phyloP scores from a whole-genome alignment of 441 rosid genomes.

The Pelargonium australe region DNA sequence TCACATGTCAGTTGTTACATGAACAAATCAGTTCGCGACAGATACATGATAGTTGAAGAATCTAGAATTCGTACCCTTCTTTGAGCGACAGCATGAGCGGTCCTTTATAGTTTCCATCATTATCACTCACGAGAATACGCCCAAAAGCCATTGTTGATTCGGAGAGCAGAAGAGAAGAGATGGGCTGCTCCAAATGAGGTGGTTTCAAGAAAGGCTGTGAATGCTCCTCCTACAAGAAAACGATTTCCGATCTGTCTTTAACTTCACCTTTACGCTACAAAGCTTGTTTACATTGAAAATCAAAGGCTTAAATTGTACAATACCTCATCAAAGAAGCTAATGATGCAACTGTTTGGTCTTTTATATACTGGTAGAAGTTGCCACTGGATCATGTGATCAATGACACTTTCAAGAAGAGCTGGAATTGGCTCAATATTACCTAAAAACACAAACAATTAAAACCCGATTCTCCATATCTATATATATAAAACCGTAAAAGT shows the following conservation, averaged over 20 bases:
- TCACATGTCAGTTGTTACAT: too few relatives aligned
- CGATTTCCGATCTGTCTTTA: background rate
- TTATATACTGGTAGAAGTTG: constrained; percentile 74
- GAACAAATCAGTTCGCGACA: too few relatives aligned
- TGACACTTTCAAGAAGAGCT: constrained; percentile 56
- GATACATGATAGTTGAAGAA: constrained; percentile 8
- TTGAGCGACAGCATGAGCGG: constrained; percentile 66
- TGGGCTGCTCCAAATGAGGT: constrained; percentile 94
- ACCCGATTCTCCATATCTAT: too few relatives aligned
- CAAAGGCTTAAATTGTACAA: too few relatives aligned
- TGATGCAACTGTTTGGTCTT: constrained; percentile 87
- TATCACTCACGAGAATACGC: constrained; percentile 62
- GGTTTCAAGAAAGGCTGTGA: constrained; percentile 95
- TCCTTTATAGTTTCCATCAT: constrained; percentile 81
- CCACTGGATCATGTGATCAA: constrained; percentile 83
- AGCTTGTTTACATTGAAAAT: too few relatives aligned
- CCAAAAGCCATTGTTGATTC: constrained; percentile 93
- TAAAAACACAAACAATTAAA: constrained; percentile 19
- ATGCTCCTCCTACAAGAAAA: constrained; percentile 65
- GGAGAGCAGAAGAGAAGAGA: constrained; percentile 75
- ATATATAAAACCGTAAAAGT: too few relatives aligned
- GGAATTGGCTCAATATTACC: constrained; percentile 79
- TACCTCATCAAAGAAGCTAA: constrained; percentile 74
- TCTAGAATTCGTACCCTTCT: constrained; percentile 51
- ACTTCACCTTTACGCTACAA: too few relatives aligned